phyloP scores from a whole-genome alignment of 169 alveolate genomes.

The Eimeria brunetti region DNA sequence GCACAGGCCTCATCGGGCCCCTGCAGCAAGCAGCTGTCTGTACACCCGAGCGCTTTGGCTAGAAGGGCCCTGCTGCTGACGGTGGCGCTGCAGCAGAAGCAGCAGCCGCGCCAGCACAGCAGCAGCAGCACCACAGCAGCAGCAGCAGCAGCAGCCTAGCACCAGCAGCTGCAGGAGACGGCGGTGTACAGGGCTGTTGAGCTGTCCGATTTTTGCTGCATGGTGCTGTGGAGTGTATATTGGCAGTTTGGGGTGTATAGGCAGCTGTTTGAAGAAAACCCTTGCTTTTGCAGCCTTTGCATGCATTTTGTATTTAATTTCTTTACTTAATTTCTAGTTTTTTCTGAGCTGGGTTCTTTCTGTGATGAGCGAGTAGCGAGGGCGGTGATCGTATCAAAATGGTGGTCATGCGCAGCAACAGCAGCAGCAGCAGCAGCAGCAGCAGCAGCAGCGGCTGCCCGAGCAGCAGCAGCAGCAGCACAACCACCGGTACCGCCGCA shows the following conservation, averaged over 20 bases:
- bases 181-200: neutral
- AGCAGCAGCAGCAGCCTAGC: too few relatives aligned
- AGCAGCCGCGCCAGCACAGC: too few relatives aligned
- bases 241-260: neutral
- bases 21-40: too few relatives aligned
- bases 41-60: neutral
- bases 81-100: neutral
- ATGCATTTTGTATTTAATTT: neutral
- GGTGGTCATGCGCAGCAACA: too few relatives aligned
- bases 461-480: too few relatives aligned
- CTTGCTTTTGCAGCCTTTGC: neutral
- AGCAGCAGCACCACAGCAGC: too few relatives aligned
- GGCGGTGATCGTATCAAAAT: neutral
- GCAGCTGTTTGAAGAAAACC: neutral
- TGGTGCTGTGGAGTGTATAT: neutral
- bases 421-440: too few relatives aligned
- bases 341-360: neutral
- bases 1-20: too few relatives aligned
- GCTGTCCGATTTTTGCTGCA: too few relatives aligned
- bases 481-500: too few relatives aligned
- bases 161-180: too few relatives aligned
- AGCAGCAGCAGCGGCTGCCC: too few relatives aligned
- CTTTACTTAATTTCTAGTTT: neutral
- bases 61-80: neutral
- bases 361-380: conserved; percentile 9